Conservation (phyloP, 768 basidiomycete species). For the Psilocybe tampanensis region DNA sequence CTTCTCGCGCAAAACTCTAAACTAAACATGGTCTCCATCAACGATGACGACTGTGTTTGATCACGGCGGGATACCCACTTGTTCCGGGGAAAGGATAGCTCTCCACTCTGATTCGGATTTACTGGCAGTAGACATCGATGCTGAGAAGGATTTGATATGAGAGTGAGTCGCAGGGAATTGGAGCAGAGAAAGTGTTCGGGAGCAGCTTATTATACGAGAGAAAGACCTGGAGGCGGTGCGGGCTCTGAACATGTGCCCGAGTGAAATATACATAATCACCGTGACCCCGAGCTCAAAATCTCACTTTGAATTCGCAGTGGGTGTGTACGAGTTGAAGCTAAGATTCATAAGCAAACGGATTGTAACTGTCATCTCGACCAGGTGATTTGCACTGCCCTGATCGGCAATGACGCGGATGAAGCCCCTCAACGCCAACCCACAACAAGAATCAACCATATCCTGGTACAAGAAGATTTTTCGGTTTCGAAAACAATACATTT, state of each 20-base stretch:
- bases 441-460: no score
- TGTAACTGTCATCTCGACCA: no score
- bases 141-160: slow-evolving; percentile 10
- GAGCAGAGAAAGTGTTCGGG: not conserved
- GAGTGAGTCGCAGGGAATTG: not conserved
- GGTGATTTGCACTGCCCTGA: no score
- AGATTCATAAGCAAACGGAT: no score
- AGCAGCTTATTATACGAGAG: slow-evolving; percentile 17
- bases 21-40: slow-evolving; percentile 46
- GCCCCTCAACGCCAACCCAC: no score
- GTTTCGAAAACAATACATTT: no score
- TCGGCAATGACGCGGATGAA: no score
- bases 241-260: slow-evolving; percentile 18
- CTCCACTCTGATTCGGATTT: slow-evolving; percentile 85
- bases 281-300: slow-evolving; percentile 1
- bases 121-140: slow-evolving; percentile 38
- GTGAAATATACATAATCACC: not conserved
- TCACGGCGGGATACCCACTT: slow-evolving; percentile 50
- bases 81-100: slow-evolving; percentile 76
- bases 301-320: not conserved
- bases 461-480: no score
- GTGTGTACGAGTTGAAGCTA: no score
- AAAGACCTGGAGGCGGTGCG: slow-evolving; percentile 17
- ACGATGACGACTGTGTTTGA: not conserved
- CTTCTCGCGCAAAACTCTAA: slow-evolving; percentile 82